These are phyloP conservation scores for Choiromyces venosus DNA, from an alignment of 495 filamentous ascomycete species.

Conservation along the genomic window DNA sequence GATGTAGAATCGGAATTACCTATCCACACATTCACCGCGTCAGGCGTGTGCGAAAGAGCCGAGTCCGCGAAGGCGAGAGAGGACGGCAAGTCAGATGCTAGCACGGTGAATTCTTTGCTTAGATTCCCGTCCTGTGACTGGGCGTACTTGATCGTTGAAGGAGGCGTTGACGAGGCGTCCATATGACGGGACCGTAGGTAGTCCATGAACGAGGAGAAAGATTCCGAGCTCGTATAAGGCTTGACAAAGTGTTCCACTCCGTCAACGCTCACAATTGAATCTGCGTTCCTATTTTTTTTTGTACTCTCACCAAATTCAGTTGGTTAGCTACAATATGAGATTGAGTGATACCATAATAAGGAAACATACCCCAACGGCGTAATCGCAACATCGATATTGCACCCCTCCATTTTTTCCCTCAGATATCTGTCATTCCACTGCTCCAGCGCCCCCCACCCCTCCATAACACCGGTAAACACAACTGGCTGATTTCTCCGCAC, in stretches of 20 bases:
- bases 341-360: constrained; percentile 7
- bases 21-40: constrained; percentile 76
- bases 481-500: constrained; percentile 65
- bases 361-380: constrained; percentile 58
- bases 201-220: constrained; percentile 44
- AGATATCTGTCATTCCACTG: constrained; percentile 59
- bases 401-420: constrained; percentile 48
- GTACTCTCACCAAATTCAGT: neutral
- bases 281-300: constrained; percentile 41
- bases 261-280: constrained; percentile 39
- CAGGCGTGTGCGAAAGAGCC: constrained; percentile 55
- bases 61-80: constrained; percentile 62
- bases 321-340: neutral
- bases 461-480: constrained; percentile 56
- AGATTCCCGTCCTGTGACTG: constrained; percentile 68
- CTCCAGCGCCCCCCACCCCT: constrained; percentile 54
- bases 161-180: constrained; percentile 9
- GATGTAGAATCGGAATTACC: constrained; percentile 61
- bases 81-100: constrained; percentile 53
- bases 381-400: constrained; percentile 61
- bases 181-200: constrained; percentile 31
- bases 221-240: constrained; percentile 44
- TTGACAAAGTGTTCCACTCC: constrained; percentile 44
- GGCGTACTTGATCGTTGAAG: neutral
- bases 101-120: constrained; percentile 57